phyloP scores from a whole-genome alignment of 78 protist genomes.

The Dictyostelium brefeldianum region DNA sequence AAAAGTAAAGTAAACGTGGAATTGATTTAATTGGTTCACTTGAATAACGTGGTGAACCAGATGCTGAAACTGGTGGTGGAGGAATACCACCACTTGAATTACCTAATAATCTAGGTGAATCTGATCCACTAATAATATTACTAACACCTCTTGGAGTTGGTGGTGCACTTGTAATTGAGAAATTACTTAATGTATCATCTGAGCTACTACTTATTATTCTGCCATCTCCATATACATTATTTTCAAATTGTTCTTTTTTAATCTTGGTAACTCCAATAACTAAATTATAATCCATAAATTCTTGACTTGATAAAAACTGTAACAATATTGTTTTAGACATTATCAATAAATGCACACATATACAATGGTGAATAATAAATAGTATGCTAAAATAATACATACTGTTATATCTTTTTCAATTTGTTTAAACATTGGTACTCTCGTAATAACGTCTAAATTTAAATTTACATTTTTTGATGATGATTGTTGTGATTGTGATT shows the following conservation, averaged over 20 bases:
- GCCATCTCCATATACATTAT: neutral
- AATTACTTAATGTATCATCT: slow-evolving; percentile 1
- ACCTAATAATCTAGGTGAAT: neutral
- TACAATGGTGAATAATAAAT: too few species aligned
- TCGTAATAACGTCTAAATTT: slow-evolving; percentile 16
- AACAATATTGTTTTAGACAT: too few species aligned
- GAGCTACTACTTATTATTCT: neutral
- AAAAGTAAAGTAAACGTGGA: slow-evolving; percentile 65
- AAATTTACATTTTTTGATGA: neutral
- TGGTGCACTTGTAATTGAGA: slow-evolving; percentile 19
- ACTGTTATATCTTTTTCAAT: slow-evolving; percentile 68
- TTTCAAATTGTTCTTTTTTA: slow-evolving; percentile 13
- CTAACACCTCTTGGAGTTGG: slow-evolving; percentile 27
- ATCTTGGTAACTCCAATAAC: neutral
- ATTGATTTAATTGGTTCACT: slow-evolving; percentile 60
- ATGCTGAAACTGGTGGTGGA: neutral
- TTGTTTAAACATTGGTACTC: slow-evolving; percentile 32
- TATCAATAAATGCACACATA: too few species aligned
- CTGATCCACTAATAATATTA: neutral
- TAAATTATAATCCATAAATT: slow-evolving; percentile 49
- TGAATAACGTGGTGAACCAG: neutral
- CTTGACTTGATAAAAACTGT: slow-evolving; percentile 58
- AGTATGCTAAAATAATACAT: neutral
- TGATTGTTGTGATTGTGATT: neutral
- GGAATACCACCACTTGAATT: neutral